These are phyloP conservation scores for Cryptosporidium andersoni DNA, from an alignment of 169 alveolate genomes.

Conservation along the genomic window DNA sequence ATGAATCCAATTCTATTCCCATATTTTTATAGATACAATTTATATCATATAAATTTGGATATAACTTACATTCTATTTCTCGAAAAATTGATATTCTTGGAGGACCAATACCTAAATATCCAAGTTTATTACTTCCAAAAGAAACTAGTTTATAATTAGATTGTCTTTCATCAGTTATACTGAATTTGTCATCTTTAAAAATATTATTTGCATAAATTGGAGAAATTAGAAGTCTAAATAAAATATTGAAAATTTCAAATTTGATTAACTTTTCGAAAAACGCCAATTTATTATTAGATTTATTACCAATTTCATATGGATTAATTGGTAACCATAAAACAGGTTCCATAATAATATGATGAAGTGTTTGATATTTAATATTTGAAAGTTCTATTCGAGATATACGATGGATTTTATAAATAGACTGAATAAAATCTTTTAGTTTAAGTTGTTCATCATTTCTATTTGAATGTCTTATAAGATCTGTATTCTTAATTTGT, in stretches of 20 bases:
- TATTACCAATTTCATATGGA: not conserved
- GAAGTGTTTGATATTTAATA: not conserved
- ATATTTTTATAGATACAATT: not conserved
- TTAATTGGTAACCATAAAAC: too few species aligned
- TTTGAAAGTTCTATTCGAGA: conserved; percentile 26
- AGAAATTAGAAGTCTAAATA: conserved; percentile 3
- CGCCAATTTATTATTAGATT: not conserved
- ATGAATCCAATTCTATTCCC: conserved; percentile 19
- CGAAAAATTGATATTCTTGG: conserved; percentile 31
- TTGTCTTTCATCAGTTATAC: not conserved
- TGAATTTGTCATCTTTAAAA: not conserved
- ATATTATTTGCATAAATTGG: conserved; percentile 1
- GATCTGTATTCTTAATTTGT: not conserved
- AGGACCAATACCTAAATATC: conserved; percentile 37
- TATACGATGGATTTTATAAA: conserved; percentile 13
- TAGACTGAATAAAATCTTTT: not conserved
- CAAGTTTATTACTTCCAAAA: conserved; percentile 26
- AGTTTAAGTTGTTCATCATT: not conserved
- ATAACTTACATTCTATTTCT: conserved; percentile 30
- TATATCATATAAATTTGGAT: conserved; percentile 2
- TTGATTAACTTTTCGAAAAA: conserved; percentile 16
- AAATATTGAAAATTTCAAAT: conserved; percentile 21
- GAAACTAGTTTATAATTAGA: conserved; percentile 15
- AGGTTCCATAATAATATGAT: too few species aligned
- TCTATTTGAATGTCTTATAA: not conserved